Evolutionary conservation across 2,329 filamentous ascomycete species (phyloP), one percentile per base, ranked within the genome.

Genomic region (Ophiocordyceps camponoti-rufipedis): DNA sequence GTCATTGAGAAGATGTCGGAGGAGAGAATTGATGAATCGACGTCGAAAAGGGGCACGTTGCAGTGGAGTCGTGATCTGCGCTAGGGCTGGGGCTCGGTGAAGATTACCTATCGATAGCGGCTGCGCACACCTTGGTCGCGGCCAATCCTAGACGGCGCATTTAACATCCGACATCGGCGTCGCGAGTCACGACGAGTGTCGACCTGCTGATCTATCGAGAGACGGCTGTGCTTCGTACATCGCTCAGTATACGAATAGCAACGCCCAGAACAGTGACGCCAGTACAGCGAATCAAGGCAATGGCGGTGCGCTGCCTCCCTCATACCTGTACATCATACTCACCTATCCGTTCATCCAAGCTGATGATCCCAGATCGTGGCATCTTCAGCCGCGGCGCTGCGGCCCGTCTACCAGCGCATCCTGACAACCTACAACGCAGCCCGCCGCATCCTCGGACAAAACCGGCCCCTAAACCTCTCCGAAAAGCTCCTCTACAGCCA

Each of bases 401-500:
- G 72, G 16, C 84, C 86, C 42, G 85, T 85, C 28, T 95, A 95
- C 65, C 72, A 81, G 54, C 87, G 81, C 63, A 82, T 94, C 44
- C 73, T 88, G 58, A 74, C 73, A 56, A 84, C 81, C 54, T 81
- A 94, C 50, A 70, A 76, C 50, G 71, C 86, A 58, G 88, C 94
- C 31, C 72, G 74, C 45, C 73, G 75, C 45, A 75, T 94, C 10
- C 73, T 95, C 16, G 35, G 35, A 32, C 82, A 81, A 43, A 55
- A 64, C 48, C 67, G 70, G 53, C 68, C 71, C 46, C 75, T 98
- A 48, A 95, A 89, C 2, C 75, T 98, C 47, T 87, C 91, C 51
- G 91, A 98, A 67, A 98, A 98, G 75, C 95, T 98, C 56, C 75
- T 98, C 48, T 98, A 96, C 70, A 86, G 88, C 56, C 91, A 98